Base-by-base conservation (phyloP, 805 yeast species). In the Candida ficus region DNA sequence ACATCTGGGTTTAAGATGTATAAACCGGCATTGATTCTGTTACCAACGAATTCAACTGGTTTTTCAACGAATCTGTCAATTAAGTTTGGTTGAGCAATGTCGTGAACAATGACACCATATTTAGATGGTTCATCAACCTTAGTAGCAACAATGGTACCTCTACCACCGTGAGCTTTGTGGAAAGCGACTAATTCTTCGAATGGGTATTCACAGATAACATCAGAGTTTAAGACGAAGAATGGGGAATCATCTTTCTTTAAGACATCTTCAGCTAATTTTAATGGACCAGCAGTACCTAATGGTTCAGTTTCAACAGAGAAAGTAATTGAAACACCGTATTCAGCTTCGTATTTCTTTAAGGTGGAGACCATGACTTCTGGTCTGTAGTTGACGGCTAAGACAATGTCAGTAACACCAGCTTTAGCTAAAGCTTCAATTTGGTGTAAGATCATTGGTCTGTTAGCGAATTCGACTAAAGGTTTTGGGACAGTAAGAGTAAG, bases 241-340 rank as follows among this genome's bases (percentile, higher is more conserved):
- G 99, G 99, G 44, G 95, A 72, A 65, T 87, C 81, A 70, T 93
- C 98, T 76, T 93, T 93, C 70, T 78, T 85, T 66, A 93, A 77
- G 45, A 93, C 81, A 52, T 83, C 76, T 74, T 90, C 97, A 54
- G 99, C 99, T 59, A 93, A 83, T 70, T 89, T 91, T 65, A 93
- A 78, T 52, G 99, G 99, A 66, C 99, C 99, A 54, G 98, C 99
- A 53, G 99, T 93, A 54, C 98, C 99, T 64, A 93, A 79, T 46
- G 99, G 99, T 75, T 93, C 99, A 64, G 91, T 93, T 75, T 93
- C 99, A 53, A 93, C 97, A 46, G 96, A 88, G 72, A 95, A 93
- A 42, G 97, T 89, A 70, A 93, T 93, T 57, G 75, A 72, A 52
- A 93, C 95, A 66, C 96, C 97, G 69, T 87, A 93, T 67, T 82